These are phyloP conservation scores for Ramaria rubella DNA, from an alignment of 768 basidiomycete species.

Conservation along the genomic window DNA sequence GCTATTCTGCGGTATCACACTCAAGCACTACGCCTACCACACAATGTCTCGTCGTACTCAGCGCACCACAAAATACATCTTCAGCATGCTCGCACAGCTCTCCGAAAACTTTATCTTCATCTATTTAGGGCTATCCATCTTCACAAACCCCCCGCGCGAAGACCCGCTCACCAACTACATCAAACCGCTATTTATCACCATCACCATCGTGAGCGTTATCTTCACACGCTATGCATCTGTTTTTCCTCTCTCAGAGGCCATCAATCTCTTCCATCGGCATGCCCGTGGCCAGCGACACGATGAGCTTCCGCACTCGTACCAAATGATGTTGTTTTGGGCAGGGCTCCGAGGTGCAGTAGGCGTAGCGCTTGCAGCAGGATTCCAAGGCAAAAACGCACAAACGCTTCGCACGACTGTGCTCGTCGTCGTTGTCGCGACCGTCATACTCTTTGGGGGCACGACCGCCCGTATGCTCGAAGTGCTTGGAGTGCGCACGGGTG, in stretches of 20 bases:
- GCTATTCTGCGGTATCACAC: slow-evolving; percentile 96
- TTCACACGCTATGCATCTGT: slow-evolving; percentile 95
- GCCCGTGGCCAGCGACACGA: slow-evolving; percentile 80
- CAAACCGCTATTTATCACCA: slow-evolving; percentile 91
- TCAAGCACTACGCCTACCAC: slow-evolving; percentile 99
- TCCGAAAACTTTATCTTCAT: slow-evolving; percentile 99
- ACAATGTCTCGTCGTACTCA: slow-evolving; percentile 97
- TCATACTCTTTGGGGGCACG: slow-evolving; percentile 94
- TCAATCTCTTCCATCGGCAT: slow-evolving; percentile 88
- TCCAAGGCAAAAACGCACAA: slow-evolving; percentile 88
- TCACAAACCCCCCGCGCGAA: slow-evolving; percentile 76
- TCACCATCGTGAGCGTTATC: slow-evolving; percentile 86
- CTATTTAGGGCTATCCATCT: slow-evolving; percentile 95
- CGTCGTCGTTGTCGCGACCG: slow-evolving; percentile 91
- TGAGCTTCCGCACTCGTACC: slow-evolving; percentile 94
- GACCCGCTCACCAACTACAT: slow-evolving; percentile 78
- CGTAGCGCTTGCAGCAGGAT: slow-evolving; percentile 93
- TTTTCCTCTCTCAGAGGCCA: slow-evolving; percentile 88
- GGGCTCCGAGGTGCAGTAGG: slow-evolving; percentile 95
- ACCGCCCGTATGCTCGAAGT: slow-evolving; percentile 95
- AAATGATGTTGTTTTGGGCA: slow-evolving; percentile 99
- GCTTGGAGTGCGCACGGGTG: slow-evolving; percentile 90
- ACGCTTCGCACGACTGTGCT: slow-evolving; percentile 90
- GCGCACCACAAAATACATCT: slow-evolving; percentile 91
- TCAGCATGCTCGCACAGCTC: slow-evolving; percentile 87